A percentile compares a stretch with the other conserved stretches of the same genome.
These are phyloP conservation scores for Podospora sp. DNA, from an alignment of 495 filamentous ascomycete species.

Conservation along the genomic window DNA sequence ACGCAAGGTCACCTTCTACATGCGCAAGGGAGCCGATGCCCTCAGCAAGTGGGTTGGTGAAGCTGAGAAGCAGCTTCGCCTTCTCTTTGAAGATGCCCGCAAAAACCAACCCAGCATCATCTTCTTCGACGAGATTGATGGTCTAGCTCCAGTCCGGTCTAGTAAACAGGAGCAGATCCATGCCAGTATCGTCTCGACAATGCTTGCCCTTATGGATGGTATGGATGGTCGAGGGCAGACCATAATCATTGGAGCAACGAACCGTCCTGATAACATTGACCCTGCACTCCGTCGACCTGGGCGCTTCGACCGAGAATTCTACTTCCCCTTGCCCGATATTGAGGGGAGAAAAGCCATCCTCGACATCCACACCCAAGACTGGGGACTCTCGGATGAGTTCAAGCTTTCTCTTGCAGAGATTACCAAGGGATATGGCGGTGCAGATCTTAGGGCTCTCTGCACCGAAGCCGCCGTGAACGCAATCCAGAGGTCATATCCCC, in stretches of 20 bases:
- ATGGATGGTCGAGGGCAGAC: conserved; percentile 99
- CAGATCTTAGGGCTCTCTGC: conserved; percentile 89
- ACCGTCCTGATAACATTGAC: conserved; percentile 95
- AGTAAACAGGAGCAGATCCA: conserved; percentile 99
- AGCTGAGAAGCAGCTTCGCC: conserved; percentile 87
- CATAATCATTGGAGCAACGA: conserved; percentile 96
- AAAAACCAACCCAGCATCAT: conserved; percentile 97
- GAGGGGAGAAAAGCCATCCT: conserved; percentile 81
- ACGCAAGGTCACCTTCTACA: conserved; percentile 96
- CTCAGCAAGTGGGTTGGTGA: conserved; percentile 99
- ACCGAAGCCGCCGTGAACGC: conserved; percentile 99
- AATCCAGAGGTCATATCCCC: conserved; percentile 91
- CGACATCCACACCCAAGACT: conserved; percentile 93
- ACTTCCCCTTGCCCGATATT: conserved; percentile 86
- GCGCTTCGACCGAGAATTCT: conserved; percentile 96
- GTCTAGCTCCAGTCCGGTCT: conserved; percentile 89
- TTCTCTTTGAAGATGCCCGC: conserved; percentile 93
- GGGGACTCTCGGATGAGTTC: conserved; percentile 78
- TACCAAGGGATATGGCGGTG: conserved; percentile 96
- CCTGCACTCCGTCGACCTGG: conserved; percentile 92
- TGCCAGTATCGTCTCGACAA: conserved; percentile 93
- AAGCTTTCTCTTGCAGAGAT: conserved; percentile 81
- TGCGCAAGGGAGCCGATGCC: conserved; percentile 97
- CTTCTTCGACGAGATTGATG: conserved; percentile 99
- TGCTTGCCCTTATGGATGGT: conserved; percentile 96